Conservation (phyloP, 495 filamentous ascomycete genomes). For the Symbiotaphrina buchneri region DNA sequence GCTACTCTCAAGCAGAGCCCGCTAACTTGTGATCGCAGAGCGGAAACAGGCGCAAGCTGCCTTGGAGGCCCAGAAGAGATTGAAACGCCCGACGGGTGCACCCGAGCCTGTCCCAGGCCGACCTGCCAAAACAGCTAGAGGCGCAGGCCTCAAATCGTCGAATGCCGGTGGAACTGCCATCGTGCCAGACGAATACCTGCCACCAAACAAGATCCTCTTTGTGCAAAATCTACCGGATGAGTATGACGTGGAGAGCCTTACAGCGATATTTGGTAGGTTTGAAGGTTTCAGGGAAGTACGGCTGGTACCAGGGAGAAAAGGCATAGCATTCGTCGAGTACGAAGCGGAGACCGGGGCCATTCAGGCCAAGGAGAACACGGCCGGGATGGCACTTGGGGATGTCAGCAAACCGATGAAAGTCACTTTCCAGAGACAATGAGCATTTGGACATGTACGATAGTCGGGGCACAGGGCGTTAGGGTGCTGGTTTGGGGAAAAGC, state of each 20-base stretch:
- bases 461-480: no score
- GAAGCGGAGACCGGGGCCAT: constrained; percentile 77
- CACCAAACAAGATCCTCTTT: constrained; percentile 95
- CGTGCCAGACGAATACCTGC: constrained; percentile 90
- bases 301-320: constrained; percentile 63
- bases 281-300: constrained; percentile 90
- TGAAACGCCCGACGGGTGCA: constrained; percentile 46
- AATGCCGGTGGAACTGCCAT: constrained; percentile 44
- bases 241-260: constrained; percentile 57
- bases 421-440: constrained; percentile 77
- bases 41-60: constrained; percentile 77
- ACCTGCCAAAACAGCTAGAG: constrained; percentile 49
- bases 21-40: constrained; percentile 25
- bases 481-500: no score
- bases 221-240: constrained; percentile 81
- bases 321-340: constrained; percentile 95
- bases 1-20: not conserved
- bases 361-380: constrained; percentile 82
- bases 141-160: constrained; percentile 64
- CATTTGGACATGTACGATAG: no score
- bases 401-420: constrained; percentile 49
- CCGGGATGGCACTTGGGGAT: constrained; percentile 66
- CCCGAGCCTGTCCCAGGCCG: constrained; percentile 22
- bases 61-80: constrained; percentile 59
- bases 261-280: constrained; percentile 65